Evolutionary conservation across 2,329 filamentous ascomycete species (phyloP), one percentile per base, ranked within the genome.

Genomic region (Sclerotinia trifoliorum): DNA sequence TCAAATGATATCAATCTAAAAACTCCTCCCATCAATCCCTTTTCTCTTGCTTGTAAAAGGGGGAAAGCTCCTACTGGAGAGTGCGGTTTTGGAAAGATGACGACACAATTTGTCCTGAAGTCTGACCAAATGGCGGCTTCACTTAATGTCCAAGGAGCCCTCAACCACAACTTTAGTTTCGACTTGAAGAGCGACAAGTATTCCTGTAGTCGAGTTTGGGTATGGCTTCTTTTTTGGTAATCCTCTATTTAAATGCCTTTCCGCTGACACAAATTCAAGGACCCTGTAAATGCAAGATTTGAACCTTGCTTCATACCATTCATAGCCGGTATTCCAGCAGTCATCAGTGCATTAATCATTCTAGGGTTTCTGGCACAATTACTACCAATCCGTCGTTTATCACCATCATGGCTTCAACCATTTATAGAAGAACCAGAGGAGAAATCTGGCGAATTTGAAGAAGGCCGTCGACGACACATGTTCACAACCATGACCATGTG

Each of bases 381-480:
- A 10, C 55, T 76, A 32, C 71, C 72, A 57, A 44, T 68, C 48
- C 76, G 72, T 73, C 77, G 79, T 54, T 82, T 71, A 24, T 63
- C 42, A 11, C 74, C 85, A 46, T 76, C 73, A 77, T 88, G 86
- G 85, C 80, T 80, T 26, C 78, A 74, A 60, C 79, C 83, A 5
- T 87, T 88, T 69, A 77, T 87, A 24, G 73, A 80, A 24, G 84
- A 86, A 69, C 71, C 77, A 26, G 71, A 73, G 24, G 74, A 76
- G 46, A 72, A 75, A 65, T 77, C 73, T 61, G 80, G 76, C 69
- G 74, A 72, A 42, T 71, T 75, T 32, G 75, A 68, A 68, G 75
- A 71, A 52, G 71, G 74, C 52, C 69, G 46, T 72, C 75, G 75
- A 70, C 70, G 54, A 10, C 68, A 55, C 46, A 19, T 26, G 24